A percentile compares a stretch with the other conserved stretches of the same genome.
Evolutionary conservation across 2,329 filamentous ascomycete species (phyloP).

Genomic region (Mariannaea sp.): DNA sequence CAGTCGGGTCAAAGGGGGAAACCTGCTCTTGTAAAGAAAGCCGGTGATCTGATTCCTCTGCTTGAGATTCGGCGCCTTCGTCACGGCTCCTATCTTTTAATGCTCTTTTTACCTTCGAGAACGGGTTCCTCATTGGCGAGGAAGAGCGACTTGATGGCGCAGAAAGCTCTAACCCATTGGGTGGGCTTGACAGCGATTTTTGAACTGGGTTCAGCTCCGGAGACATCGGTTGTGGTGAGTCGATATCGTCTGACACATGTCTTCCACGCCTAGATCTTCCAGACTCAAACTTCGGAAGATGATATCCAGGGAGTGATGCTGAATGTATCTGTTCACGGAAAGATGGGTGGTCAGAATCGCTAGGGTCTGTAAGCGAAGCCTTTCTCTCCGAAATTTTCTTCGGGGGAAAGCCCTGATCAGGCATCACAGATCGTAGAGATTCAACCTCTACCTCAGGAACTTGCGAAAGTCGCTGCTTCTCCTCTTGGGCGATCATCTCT

Average conservation of each 20-base stretch:
- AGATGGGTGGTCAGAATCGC: slow-evolving; percentile 46
- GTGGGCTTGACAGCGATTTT: slow-evolving; percentile 58
- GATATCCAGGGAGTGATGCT: slow-evolving; percentile 33
- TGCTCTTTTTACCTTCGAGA: slow-evolving; percentile 60
- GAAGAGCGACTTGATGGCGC: slow-evolving; percentile 64
- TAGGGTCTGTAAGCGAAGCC: slow-evolving; percentile 47
- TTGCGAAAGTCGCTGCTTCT: slow-evolving; percentile 46
- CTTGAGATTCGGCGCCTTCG: slow-evolving; percentile 41
- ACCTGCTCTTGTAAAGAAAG: slow-evolving; percentile 37
- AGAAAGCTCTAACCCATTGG: slow-evolving; percentile 66
- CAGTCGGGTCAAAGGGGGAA: slow-evolving; percentile 39
- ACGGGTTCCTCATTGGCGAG: slow-evolving; percentile 66
- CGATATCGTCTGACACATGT: slow-evolving; percentile 51
- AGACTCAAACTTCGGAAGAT: slow-evolving; percentile 49
- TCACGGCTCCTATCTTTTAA: slow-evolving; percentile 60
- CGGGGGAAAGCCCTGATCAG: slow-evolving; percentile 37
- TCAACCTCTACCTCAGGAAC: slow-evolving; percentile 41
- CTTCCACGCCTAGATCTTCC: slow-evolving; percentile 51
- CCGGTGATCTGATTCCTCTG: slow-evolving; percentile 39
- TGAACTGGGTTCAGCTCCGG: slow-evolving; percentile 56
- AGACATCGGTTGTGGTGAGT: slow-evolving; percentile 55
- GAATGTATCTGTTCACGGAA: slow-evolving; percentile 27
- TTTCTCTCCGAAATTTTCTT: slow-evolving; percentile 42
- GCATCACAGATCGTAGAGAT: slow-evolving; percentile 43
- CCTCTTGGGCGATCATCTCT: slow-evolving; percentile 63